phyloP scores from a whole-genome alignment of 2,329 filamentous ascomycete genomes.

The Fusarium sp. region DNA sequence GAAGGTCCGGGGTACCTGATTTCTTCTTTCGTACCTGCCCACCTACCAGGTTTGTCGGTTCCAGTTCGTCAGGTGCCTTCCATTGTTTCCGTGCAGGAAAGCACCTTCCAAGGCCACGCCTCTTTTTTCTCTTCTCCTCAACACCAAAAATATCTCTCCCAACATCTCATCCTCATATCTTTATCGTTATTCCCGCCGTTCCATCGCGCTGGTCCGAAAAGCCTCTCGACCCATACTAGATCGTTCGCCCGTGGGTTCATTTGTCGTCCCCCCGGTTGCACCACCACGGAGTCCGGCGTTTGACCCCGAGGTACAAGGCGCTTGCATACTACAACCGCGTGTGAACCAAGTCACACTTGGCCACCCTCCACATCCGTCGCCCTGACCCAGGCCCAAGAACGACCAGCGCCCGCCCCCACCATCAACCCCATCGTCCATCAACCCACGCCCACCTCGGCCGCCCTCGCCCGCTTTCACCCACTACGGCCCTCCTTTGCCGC shows the following conservation, averaged over 20 bases:
- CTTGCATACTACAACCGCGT: conserved; percentile 3
- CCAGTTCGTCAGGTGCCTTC: conserved; percentile 14
- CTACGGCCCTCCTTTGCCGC: conserved; percentile 44
- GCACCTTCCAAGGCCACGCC: conserved; percentile 1
- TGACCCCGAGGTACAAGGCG: conserved; percentile 32
- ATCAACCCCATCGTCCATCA: conserved; percentile 27
- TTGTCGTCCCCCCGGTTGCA: conserved; percentile 30
- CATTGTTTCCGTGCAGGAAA: conserved; percentile 1
- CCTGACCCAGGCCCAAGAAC: conserved; percentile 8
- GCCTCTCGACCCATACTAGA: conserved; percentile 2
- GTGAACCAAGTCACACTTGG: conserved; percentile 24
- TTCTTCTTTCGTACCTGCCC: conserved; percentile 7
- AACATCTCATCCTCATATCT: conserved; percentile 4
- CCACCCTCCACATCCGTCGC: conserved; percentile 25
- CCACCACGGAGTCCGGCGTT: conserved; percentile 23
- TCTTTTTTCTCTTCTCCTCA: conserved; percentile 7
- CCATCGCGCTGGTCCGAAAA: conserved; percentile 12
- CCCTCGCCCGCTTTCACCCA: conserved; percentile 40
- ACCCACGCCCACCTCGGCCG: conserved; percentile 41
- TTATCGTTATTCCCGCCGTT: not conserved
- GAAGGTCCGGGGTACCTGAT: conserved; percentile 26
- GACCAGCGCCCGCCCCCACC: conserved; percentile 23
- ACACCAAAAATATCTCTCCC: conserved; percentile 1
- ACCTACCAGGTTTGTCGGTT: conserved; percentile 20
- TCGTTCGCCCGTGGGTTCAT: conserved; percentile 16